phyloP scores from a whole-genome alignment of 2,329 filamentous ascomycete species.

The Calonectria henricotiae region DNA sequence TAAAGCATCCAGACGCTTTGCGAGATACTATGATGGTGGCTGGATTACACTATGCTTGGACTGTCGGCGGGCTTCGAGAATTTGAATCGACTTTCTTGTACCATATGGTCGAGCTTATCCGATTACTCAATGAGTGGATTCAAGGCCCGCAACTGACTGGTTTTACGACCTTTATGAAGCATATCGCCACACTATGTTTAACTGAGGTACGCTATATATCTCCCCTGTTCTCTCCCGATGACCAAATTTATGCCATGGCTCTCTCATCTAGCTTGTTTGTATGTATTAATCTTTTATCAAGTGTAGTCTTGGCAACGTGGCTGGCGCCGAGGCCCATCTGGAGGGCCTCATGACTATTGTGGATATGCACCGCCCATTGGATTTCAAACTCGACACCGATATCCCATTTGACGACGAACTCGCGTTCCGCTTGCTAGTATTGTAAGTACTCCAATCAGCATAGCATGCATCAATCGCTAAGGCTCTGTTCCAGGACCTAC shows the following conservation, averaged over 20 bases:
- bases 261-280: background rate
- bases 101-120: constrained; percentile 46
- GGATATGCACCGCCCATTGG: constrained; percentile 39
- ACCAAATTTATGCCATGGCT: no score
- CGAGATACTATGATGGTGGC: constrained; percentile 46
- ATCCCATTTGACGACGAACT: constrained; percentile 42
- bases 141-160: constrained; percentile 26
- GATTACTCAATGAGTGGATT: constrained; percentile 43
- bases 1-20: constrained; percentile 44
- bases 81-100: constrained; percentile 47
- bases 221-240: background rate
- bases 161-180: constrained; percentile 43
- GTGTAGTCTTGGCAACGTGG: constrained; percentile 43
- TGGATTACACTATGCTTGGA: constrained; percentile 48
- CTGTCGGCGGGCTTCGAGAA: constrained; percentile 37
- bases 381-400: background rate
- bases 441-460: constrained; percentile 32
- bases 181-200: constrained; percentile 45
- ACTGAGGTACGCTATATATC: constrained; percentile 36
- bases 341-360: constrained; percentile 43
- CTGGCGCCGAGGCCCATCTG: constrained; percentile 45
- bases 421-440: constrained; percentile 44
- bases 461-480: background rate
- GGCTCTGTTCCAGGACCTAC: constrained; percentile 27
- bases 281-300: constrained; percentile 19